These are phyloP conservation scores for Citrus mangshanensis DNA, from an alignment of 345 rosid genomes.

Conservation along the genomic window DNA sequence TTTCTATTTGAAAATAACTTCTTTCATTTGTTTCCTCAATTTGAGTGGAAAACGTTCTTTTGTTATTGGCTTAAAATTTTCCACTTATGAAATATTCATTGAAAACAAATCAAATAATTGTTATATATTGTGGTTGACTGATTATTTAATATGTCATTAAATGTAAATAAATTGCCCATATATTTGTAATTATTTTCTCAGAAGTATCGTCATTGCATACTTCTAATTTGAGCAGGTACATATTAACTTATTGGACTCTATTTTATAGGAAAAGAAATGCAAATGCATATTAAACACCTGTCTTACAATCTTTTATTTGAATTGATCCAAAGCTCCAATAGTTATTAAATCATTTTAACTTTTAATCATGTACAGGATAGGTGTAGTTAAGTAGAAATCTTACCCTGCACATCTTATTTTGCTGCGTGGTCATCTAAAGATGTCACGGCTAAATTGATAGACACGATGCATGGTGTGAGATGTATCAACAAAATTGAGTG, in stretches of 20 bases:
- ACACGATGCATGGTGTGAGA: not conserved
- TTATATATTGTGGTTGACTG: too few species aligned
- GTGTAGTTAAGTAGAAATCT: not conserved
- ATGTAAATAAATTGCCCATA: not conserved
- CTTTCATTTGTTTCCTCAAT: too few species aligned
- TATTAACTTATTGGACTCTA: not conserved
- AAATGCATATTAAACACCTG: too few species aligned
- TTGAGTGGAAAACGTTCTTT: too few species aligned
- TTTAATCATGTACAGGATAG: not conserved
- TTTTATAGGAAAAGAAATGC: not conserved
- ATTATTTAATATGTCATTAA: not conserved
- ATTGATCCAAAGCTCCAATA: not conserved
- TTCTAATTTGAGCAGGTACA: not conserved
- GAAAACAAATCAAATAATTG: too few species aligned
- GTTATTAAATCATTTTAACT: not conserved
- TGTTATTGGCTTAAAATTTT: too few species aligned
- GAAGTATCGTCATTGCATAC: not conserved
- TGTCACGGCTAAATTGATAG: not conserved
- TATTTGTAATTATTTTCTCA: not conserved
- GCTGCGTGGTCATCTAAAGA: not conserved
- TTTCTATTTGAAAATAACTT: too few species aligned
- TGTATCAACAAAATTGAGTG: not conserved
- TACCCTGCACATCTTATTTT: not conserved
- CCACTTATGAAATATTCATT: too few species aligned
- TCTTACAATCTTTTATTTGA: not conserved